Evolutionary conservation across 2,329 filamentous ascomycete species (phyloP), one percentile per base, ranked within the genome.

Genomic region (Colletotrichum phormii): DNA sequence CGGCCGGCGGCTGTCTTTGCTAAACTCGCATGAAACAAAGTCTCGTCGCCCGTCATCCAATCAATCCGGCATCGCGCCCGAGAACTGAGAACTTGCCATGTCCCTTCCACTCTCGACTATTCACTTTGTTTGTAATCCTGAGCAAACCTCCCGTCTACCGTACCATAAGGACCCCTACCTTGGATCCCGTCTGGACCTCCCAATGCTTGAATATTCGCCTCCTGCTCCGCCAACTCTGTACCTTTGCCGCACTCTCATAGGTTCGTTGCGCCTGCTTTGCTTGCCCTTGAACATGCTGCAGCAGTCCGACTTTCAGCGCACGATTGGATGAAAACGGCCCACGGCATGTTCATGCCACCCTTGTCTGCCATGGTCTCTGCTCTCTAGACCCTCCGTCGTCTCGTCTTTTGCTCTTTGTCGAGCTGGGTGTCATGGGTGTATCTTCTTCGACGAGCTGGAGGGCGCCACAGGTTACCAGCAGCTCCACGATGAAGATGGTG

Each of bases 11-110:
- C 62, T 74, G 68, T 73, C 71, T 70, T 49, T 70, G 29, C 67
- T 62, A 73, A 72, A 73, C 67, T 58, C 31, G 62, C 54, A 66
- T 72, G 71, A 73, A 73, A 73, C 71, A 63, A 35, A 31, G 67
- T 35, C 55, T 61, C 55, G 31, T 67, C 51, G 51, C 57, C 58
- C 59, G 31, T 63, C 63, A 55, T 73, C 71, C 71, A 73, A 73
- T 73, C 68, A 67, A 67, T 59, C 53, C 58, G 46, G 51, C 57
- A 4, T 72, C 51, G 24, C 31, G 37, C 35, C 49, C 68, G 37
- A 35, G 55, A 72, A 66, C 67, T 73, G 71, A 73, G 68, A 67
- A 73, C 31, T 31, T 72, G 58, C 62, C 57, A 33, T 66, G 59
- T 60, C 53, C 63, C 62, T 72, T 53, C 49, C 68, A 57, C 67